Conservation (phyloP, 345 rosid species). For the Boechera retrofracta region DNA sequence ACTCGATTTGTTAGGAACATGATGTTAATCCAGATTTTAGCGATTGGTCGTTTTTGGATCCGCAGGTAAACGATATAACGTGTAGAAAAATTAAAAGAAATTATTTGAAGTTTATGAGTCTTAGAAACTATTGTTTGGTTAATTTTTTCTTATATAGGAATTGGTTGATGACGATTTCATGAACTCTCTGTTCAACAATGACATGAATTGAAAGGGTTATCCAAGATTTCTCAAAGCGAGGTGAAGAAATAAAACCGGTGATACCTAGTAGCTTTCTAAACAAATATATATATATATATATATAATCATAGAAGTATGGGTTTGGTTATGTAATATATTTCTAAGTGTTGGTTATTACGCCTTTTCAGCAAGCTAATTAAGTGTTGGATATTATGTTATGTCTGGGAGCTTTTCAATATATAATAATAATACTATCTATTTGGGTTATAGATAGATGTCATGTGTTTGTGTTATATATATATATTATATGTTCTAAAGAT, state of each 20-base stretch:
- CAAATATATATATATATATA: not conserved
- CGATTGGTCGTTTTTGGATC: slow-evolving; percentile 30
- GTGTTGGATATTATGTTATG: slow-evolving; percentile 3
- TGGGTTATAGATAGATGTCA: not conserved
- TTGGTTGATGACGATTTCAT: slow-evolving; percentile 27
- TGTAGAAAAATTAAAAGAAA: not conserved
- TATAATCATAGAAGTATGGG: not conserved
- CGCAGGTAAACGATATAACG: slow-evolving; percentile 27
- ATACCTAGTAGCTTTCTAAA: not conserved
- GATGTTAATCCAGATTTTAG: slow-evolving; percentile 14
- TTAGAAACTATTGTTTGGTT: not conserved
- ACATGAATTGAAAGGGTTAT: slow-evolving; percentile 34
- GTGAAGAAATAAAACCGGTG: slow-evolving; percentile 7
- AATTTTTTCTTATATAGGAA: slow-evolving; percentile 24
- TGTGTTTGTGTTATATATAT: not conserved
- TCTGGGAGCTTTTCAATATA: slow-evolving; percentile 22
- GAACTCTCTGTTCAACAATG: slow-evolving; percentile 34
- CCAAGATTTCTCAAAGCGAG: slow-evolving; percentile 15
- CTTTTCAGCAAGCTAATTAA: not conserved
- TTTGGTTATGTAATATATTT: slow-evolving; percentile 26
- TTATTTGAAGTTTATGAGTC: slow-evolving; percentile 5
- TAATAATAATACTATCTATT: not conserved
- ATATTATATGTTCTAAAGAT: slow-evolving; percentile 9
- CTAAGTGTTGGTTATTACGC: slow-evolving; percentile 20
- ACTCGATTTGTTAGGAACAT: slow-evolving; percentile 29